Evolutionary conservation across 164 flowering plant genomes (phyloP).

Genomic region (Vitis rupestris): DNA sequence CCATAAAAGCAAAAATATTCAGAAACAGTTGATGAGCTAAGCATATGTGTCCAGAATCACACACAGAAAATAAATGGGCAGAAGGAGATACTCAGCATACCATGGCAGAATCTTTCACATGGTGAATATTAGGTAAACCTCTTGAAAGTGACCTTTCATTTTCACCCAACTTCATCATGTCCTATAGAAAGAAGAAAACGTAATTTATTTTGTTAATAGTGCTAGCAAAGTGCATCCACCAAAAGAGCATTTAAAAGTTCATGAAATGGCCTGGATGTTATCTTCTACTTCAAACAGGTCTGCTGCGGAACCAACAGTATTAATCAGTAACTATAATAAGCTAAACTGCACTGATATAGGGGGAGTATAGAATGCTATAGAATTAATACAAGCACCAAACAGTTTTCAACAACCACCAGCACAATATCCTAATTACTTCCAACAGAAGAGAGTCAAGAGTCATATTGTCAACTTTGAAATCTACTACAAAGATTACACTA

Average conservation of each 20-base stretch:
- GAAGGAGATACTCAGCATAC: slow-evolving; percentile 29
- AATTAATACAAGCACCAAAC: not conserved
- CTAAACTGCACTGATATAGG: not conserved
- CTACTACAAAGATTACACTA: not conserved
- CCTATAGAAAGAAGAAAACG: slow-evolving; percentile 40
- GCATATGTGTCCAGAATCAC: no score
- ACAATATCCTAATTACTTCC: not conserved
- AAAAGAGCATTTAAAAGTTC: not conserved
- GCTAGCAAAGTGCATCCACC: no score
- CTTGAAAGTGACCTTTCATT: slow-evolving; percentile 60
- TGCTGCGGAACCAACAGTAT: no score
- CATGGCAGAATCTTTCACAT: slow-evolving; percentile 67
- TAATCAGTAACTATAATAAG: no score
- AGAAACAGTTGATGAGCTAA: no score
- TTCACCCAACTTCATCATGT: slow-evolving; percentile 84
- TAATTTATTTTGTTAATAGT: not conserved
- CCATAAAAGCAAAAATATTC: not conserved
- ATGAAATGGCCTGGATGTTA: not conserved
- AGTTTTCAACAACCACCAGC: not conserved
- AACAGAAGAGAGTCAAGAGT: not conserved
- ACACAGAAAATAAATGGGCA: not conserved
- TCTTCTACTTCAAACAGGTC: not conserved
- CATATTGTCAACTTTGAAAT: not conserved
- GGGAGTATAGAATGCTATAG: not conserved
- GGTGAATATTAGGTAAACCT: slow-evolving; percentile 67